Evolutionary conservation across 345 rosid genomes (phyloP), one percentile per base, ranked within the genome.

Genomic region (Aurinia saxatilis): DNA sequence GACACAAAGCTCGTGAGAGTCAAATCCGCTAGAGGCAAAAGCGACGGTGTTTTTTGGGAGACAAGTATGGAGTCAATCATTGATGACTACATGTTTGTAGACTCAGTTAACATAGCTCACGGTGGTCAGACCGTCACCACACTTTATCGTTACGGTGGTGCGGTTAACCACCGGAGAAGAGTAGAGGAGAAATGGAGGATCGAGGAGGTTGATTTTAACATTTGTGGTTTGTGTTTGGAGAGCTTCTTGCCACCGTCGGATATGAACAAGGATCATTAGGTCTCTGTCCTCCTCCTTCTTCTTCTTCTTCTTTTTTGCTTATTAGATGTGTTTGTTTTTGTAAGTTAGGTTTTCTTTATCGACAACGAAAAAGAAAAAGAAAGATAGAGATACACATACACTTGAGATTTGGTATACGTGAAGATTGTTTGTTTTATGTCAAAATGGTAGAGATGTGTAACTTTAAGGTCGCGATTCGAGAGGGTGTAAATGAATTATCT

Each of bases 121-220:
- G 25, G 72, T 7, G 98, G 98, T 9, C 83, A 73, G 57, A 92
- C 93, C 0, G 50, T 56, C 3, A 79, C 89, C 0, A 84, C 87
- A 6, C 73, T 92, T 5, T 69, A 75, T 39, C 79, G 98, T 15
- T 81, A 86, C 25, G 98, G 91, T 0, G 86, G 77, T 17, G 70
- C 79, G 0, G 79, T 63, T 23, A 82, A 82, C 14, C 97, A 92
- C 56, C 81, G 79, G 75, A 75, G 95, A 65, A 75, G 72, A 77
- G 77, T 92, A n/a, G 95, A 92, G 45, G 98, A 92, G 76, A 76
- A 75, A 8, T 92, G 98, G 97, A 69, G 71, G 65, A 92, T 92
- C n/a, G 98, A 92, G 33, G 96, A 89, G 58, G 90, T 86, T 12
- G 98, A 83, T 68, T 92, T 89, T 66, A 92, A 92, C 38, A 82